Conservation (phyloP, 1,284 basidiomycete species). For the Hemileia vastatrix region DNA sequence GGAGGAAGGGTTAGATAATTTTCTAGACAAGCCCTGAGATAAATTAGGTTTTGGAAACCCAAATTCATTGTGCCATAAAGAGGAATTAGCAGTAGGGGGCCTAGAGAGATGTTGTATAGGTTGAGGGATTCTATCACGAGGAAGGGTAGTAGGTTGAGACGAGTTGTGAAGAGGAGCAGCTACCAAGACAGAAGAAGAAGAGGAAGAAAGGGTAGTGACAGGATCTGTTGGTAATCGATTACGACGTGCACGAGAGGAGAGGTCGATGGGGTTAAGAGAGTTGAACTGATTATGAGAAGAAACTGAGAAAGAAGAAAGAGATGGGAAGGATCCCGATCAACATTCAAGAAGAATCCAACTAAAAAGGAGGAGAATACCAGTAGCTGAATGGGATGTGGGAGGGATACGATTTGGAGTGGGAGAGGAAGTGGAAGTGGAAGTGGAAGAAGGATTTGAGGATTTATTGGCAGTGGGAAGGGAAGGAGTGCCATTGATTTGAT, state of each 20-base stretch:
- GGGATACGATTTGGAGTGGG: not conserved
- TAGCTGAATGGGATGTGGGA: not conserved
- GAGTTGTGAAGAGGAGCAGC: too few relatives aligned
- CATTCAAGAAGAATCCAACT: too few relatives aligned
- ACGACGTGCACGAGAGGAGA: constrained; percentile 9
- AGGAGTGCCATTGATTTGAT: constrained; percentile 12
- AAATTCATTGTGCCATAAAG: too few relatives aligned
- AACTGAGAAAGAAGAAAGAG: constrained; percentile 1
- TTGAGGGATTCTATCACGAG: too few relatives aligned
- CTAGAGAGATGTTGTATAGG: too few relatives aligned
- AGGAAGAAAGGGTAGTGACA: not conserved
- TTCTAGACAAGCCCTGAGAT: too few relatives aligned
- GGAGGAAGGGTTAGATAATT: too few relatives aligned
- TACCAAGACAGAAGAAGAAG: not conserved
- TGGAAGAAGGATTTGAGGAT: not conserved
- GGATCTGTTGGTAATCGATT: constrained; percentile 17
- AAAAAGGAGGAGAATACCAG: too few relatives aligned
- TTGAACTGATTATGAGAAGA: not conserved
- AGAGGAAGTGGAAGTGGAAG: not conserved
- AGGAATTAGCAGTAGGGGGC: too few relatives aligned
- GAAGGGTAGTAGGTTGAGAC: too few relatives aligned
- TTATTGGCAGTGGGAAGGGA: not conserved
- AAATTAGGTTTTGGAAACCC: too few relatives aligned
- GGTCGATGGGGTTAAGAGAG: not conserved
- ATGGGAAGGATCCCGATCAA: too few relatives aligned